Evolutionary conservation across 148 eudicot genomes (phyloP), one percentile per base, ranked within the genome.

Genomic region (Camellia japonica): DNA sequence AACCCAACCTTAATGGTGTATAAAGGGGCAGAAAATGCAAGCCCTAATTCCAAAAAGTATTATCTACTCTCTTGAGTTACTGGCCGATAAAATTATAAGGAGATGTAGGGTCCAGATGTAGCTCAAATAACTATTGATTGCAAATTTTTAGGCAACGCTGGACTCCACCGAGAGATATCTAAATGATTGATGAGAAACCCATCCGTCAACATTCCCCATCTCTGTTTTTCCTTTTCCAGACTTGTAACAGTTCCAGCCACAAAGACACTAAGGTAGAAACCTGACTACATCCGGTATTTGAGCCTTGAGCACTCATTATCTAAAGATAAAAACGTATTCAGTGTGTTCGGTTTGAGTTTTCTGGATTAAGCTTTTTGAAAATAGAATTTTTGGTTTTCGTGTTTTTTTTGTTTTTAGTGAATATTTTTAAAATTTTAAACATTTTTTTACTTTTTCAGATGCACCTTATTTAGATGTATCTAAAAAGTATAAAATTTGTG

Each of bases 21-120:
- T 18, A 2, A 62, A 16, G 23, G 7, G 10, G 10, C 38, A 30
- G 23, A 16, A 62, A 62, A 62, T 16, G 65, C 65, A 62, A 62
- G 23, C 30, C n/a, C 65, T 8, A 62, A 62, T 18, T 19, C 65
- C 30, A 16, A 16, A 18, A 16, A 62, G 30, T 62, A 18, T 19
- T 62, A 18, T 62, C 65, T 16, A 1, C 23, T 62, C 7, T 19
- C 20, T n/a, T 62, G 15, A 23, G 13, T 52, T 19, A 23, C 14
- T 30, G 54, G 49, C 64, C 19, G 38, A 56, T 3, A 38, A 8
- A 51, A 55, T 38, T 46, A 56, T 41, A 75, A 4, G 18, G 9
- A 63, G 62, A 67, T 84, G 78, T 81, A 55, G 81, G 78, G 83
- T 82, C 83, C 78, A 76, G 85, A 82, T 85, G 84, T 75, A 82